These are phyloP conservation scores for Colletotrichum endophyticum DNA, from an alignment of 2,329 filamentous ascomycete species.

Conservation along the genomic window DNA sequence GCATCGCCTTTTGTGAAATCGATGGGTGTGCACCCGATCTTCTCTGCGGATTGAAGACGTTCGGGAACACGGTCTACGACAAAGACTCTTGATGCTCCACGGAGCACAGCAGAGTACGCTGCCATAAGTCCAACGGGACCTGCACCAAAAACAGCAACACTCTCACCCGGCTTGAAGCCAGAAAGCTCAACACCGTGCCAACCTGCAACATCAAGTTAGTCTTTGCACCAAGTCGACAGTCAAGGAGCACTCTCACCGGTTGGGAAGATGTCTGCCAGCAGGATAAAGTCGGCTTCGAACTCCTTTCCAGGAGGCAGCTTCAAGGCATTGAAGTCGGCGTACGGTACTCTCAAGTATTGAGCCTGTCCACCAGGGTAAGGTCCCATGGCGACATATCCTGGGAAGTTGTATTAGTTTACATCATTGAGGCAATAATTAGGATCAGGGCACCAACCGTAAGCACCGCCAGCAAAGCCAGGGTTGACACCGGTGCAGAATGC, in stretches of 20 bases:
- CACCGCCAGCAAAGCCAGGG: slow-evolving; percentile 39
- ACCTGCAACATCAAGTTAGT: slow-evolving; percentile 30
- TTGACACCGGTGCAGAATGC: slow-evolving; percentile 67
- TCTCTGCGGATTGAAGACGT: slow-evolving; percentile 61
- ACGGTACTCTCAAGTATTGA: slow-evolving; percentile 69
- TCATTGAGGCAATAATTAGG: neutral
- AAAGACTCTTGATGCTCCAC: slow-evolving; percentile 65
- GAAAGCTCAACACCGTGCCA: slow-evolving; percentile 64
- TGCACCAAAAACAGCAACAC: slow-evolving; percentile 68
- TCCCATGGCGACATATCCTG: slow-evolving; percentile 65
- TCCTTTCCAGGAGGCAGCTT: slow-evolving; percentile 65
- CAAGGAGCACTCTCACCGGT: slow-evolving; percentile 25
- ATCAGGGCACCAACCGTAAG: slow-evolving; percentile 29
- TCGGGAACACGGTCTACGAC: slow-evolving; percentile 68
- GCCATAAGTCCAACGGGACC: slow-evolving; percentile 71
- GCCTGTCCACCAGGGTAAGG: slow-evolving; percentile 58
- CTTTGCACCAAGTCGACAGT: neutral
- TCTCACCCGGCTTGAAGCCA: slow-evolving; percentile 65
- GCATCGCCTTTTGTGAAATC: slow-evolving; percentile 65
- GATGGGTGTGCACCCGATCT: slow-evolving; percentile 66
- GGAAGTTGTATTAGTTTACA: neutral
- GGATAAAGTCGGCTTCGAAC: slow-evolving; percentile 65
- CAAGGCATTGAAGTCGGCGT: slow-evolving; percentile 70
- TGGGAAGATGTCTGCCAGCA: slow-evolving; percentile 43
- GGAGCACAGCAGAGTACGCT: slow-evolving; percentile 65